Evolutionary conservation across 371 early-diverging fungal species (phyloP), one percentile per base, ranked within the genome.

Genomic region (Saksenaea oblongispora): DNA sequence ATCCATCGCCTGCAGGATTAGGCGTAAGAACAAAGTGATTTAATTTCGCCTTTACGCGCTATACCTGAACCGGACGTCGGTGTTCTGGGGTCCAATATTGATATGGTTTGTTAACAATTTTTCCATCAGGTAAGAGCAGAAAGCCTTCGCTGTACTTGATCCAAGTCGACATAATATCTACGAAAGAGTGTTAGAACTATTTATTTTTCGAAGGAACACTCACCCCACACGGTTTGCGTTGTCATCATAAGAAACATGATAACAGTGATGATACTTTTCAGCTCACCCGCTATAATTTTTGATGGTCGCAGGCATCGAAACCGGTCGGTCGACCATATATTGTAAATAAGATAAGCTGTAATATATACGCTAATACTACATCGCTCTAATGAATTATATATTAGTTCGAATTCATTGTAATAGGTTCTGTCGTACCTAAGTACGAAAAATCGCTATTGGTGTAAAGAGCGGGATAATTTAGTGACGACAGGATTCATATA

Each of bases 61-160:
- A 27, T 63, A 63, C 63, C 41, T 56, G 63, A 18, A 63, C 44
- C 15, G 57, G 44, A 9, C 57, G 15, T 27, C 72, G 64, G 54
- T 78, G 61, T 0, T 67, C 44, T 9, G 66, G 34, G 9, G 71
- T 39, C 80, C 75, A 80, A 39, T 59, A 60, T 15, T 15, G 26
- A 27, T 66, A 69, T 13, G 80, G 77, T 15, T 72, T 75, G 13
- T 57, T 54, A 15, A 70, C 58, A 42, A 79, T 73, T 2, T 56
- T 34, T 18, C 63, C 68, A 22, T 63, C 36, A 22, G 62, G 41
- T 14, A 69, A 56, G 14, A 44, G 66, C 5, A 65, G 47, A 39
- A 65, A 80, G 3, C 80, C 78, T 58, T 73, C 76, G 0, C 62
- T 39, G 27, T 80, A 80, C 60, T 73, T 78, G 26, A 80, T 70